Evolutionary conservation across 2,329 filamentous ascomycete species (phyloP), one percentile per base, ranked within the genome.

Genomic region (Paramyrothecium sp.): DNA sequence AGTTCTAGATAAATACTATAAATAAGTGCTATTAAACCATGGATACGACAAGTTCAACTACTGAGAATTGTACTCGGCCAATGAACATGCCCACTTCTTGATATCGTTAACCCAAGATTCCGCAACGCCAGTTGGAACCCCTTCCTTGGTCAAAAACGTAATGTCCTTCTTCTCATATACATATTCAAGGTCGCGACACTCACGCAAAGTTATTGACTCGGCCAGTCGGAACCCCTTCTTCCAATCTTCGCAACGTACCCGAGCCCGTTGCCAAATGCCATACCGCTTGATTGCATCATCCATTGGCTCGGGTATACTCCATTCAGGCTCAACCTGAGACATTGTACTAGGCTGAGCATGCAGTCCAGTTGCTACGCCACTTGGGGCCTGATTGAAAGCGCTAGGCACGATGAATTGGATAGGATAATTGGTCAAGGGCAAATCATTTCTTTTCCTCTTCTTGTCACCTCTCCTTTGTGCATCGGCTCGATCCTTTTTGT

Each of bases 321-420:
- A 41, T 11, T 41, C 34, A 11, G 34, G 11, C 11, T n/a, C 34
- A n/a, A 41, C 34, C n/a, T n/a, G 34, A 11, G 34, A 41, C 34
- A 41, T 11, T 11, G 34, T 41, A 11, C n/a, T n/a, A n/a, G n/a
- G 11, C n/a, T 41, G 34, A 41, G 11, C 34, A 41, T 41, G 34
- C 34, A 11, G n/a, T 41, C n/a, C n/a, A n/a, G n/a, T n/a, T n/a
- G n/a, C n/a, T n/a, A n/a, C n/a, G n/a, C n/a, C 34, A n/a, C 34
- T n/a, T 41, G 34, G 11, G 34, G n/a, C 11, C n/a, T 11, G n/a
- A n/a, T 41, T 41, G 57, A 17, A 54, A 56, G 2, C 54, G 56
- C n/a, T 56, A 46, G 26, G 55, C 26, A 53, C 53, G 20, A 58
- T 38, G 7, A 58, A 56, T 47, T 60, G 55, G 46, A 60, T 60